phyloP scores from a whole-genome alignment of 1,284 basidiomycete genomes.

The Neonothopanus nambi region DNA sequence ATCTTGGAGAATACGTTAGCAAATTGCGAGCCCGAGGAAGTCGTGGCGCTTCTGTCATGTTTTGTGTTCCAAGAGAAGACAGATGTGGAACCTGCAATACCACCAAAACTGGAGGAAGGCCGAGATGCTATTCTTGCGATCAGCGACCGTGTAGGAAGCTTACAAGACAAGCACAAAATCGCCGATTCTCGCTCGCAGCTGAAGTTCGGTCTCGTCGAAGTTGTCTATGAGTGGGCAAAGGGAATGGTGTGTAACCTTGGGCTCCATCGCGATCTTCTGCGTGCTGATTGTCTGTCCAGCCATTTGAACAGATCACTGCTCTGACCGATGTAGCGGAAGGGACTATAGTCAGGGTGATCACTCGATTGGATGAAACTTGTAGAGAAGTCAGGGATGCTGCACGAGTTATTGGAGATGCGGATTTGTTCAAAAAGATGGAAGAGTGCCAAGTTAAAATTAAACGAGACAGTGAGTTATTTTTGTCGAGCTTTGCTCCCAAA shows the following conservation, averaged over 20 bases:
- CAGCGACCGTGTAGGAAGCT: constrained; percentile 78
- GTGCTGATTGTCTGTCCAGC: constrained; percentile 46
- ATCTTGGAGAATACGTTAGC: constrained; percentile 95
- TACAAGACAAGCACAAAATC: constrained; percentile 82
- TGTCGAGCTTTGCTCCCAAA: background rate
- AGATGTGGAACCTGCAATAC: constrained; percentile 80
- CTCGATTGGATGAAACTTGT: constrained; percentile 95
- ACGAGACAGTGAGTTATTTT: constrained; percentile 76
- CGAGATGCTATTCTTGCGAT: constrained; percentile 79
- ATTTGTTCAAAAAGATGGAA: constrained; percentile 97
- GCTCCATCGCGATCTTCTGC: background rate
- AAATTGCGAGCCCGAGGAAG: constrained; percentile 90
- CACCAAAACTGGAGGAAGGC: constrained; percentile 78
- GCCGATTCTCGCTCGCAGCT: constrained; percentile 73
- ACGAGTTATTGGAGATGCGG: constrained; percentile 94
- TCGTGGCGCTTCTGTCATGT: constrained; percentile 94
- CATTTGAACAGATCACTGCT: constrained; percentile 91
- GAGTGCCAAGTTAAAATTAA: constrained; percentile 92
- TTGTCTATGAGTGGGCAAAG: constrained; percentile 98
- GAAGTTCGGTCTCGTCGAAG: constrained; percentile 91
- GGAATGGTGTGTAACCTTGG: constrained; percentile 75
- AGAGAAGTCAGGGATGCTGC: constrained; percentile 97
- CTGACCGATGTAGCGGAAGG: constrained; percentile 97
- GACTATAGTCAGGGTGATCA: constrained; percentile 96
- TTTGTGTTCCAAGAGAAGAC: constrained; percentile 99